Evolutionary conservation across 1,139 yeast species (phyloP), one percentile per base, ranked within the genome.

Genomic region (Taphrina communis): DNA sequence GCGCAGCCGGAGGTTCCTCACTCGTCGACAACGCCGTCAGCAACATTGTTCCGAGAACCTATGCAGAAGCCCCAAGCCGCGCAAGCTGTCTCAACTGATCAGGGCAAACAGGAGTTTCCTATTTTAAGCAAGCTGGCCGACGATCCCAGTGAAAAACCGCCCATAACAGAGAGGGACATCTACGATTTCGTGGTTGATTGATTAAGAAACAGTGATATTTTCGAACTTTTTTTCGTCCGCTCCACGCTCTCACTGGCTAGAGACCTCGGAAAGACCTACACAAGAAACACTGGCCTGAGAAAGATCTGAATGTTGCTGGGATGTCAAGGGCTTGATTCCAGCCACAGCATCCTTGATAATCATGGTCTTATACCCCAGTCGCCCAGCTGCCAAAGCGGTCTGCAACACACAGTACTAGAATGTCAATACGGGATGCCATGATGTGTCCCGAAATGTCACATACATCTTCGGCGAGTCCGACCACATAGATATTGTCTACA

Each of bases 391-490:
- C 12, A 55, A 39, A 5, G 67, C 67, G 3, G 67, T 63, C 36
- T 63, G 55, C 7, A 63, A 55, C 1, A 63, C 67, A 38, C 67
- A 63, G 19, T 55, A 63, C 62, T 42, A 44, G 8, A 44, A 1
- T 7, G 17, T 56, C 36, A 56, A 3, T 39, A 36, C 38, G 51
- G 25, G 19, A n/a, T 6, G 2, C 48, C 5, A 44, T 12, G 19
- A n/a, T n/a, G 19, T 12, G 48, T 17, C 17, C 55, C 8, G 12
- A 53, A 9, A 39, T 17, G 17, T 14, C 8, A 44, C 60, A 12
- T 39, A 58, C 62, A 36, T 63, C 67, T 46, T 63, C 67, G 11
- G 67, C 67, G 17, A 63, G 48, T 19, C 67, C 67, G 14, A 63
- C 67, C n/a, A 56, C 51, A 35, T 52, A 46, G 35, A 63, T 39